Evolutionary conservation across 2,329 filamentous ascomycete genomes (phyloP), one percentile per base, ranked within the genome.

Genomic region (Neopestalotiopsis sp.): DNA sequence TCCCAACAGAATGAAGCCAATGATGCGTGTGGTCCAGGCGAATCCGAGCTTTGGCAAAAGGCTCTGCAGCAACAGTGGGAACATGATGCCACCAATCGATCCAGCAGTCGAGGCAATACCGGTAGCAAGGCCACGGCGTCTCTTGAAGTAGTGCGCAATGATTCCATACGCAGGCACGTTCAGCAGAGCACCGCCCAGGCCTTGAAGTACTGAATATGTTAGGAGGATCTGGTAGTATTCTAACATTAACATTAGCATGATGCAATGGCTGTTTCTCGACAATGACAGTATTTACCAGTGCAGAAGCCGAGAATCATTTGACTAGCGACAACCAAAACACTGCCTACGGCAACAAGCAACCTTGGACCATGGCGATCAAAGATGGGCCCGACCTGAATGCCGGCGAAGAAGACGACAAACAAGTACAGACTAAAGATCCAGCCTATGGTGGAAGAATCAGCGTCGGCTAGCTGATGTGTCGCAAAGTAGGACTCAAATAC

Each of bases 361-460:
- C 42, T 66, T 12, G 61, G 28, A 40, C 56, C 67, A 61, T 69
- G 63, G 34, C 53, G 62, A 6, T 69, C 62, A 30, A 61, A 61
- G 5, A 65, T 38, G 20, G 67, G 67, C 0, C 94, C 94, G 64
- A 95, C 90, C 75, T 95, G 92, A 10, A 97, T 88, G 32, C 94
- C 93, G 49, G 92, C 90, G 75, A 95, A 93, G 79, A 96, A 95
- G 61, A 92, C 88, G 61, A 95, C 83, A 76, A 96, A 97, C 38
- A 93, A 85, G 76, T 94, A 95, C 65, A 96, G 82, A 74, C 91
- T 91, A 74, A 95, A 95, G 71, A 97, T 93, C 94, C 94, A 97
- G n/a, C 92, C 92, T 63, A 94, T 90, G 65, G 88, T 85, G 4
- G 90, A 90, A 12, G 91, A 86, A 67, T 82, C 87, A 78, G 94